Evolutionary conservation across 2,329 filamentous ascomycete species (phyloP), one percentile per base, ranked within the genome.

Genomic region (Akanthomyces lecanii): DNA sequence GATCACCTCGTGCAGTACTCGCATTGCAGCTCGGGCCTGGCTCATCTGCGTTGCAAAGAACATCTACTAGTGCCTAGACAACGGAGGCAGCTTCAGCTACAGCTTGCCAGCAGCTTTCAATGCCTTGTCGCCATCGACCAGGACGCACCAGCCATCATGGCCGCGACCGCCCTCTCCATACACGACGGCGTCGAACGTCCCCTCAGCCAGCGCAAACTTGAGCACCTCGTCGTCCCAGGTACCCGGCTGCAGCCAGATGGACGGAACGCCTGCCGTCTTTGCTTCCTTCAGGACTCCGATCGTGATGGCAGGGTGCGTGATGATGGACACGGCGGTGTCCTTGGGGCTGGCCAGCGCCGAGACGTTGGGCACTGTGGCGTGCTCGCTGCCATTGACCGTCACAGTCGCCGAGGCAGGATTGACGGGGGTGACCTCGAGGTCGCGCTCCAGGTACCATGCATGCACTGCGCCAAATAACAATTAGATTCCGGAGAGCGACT

Each of bases 191-290:
- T 86, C 79, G 70, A 95, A 97, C 21, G 76, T 77, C 6, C 75
- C 78, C 67, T 89, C 78, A 65, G 71, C 75, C 25, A 82, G 79
- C 3, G 91, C 92, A 74, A 85, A 92, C 47, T 82, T 78, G 66
- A 97, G 72, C 25, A 92, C 89, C 63, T 86, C 85, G 58, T 90
- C 85, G 72, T 97, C 87, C 72, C 90, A 98, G 18, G 87, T 93
- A 1, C 94, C 95, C 0, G 95, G 95, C 77, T 98, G 95, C 67
- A 98, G 78, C 90, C 91, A 97, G 5, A 97, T 87, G 30, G 90
- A 84, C 21, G 85, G 82, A 51, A 96, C 78, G 3, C 92, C 88
- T 12, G 89, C 80, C 62, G 84, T 79, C 74, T 88, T 90, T 0
- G 94, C 95, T 74, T 96, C 90, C 66, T 87, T 81, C 47, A 98